Evolutionary conservation across 192 early-diverging fungal genomes (phyloP), one percentile per base, ranked within the genome.

Genomic region (Linnemannia zychae): DNA sequence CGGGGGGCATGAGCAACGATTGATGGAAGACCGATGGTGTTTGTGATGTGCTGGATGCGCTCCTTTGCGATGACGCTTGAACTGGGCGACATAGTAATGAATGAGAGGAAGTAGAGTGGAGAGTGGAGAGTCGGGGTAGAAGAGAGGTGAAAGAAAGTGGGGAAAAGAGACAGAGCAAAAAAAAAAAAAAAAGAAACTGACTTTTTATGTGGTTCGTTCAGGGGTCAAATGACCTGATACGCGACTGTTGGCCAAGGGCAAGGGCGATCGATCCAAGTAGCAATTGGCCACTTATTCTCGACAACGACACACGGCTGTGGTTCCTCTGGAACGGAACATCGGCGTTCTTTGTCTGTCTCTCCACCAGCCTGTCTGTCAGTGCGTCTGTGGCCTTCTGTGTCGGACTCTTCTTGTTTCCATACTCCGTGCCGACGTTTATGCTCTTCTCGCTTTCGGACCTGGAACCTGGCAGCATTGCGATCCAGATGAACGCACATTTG

Each of bases 31-130:
- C 83, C 83, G 3, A 85, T 79, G 34, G 83, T 85, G 46, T 75
- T 48, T 6, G 46, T 69, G 65, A 85, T 85, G 69, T 85, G 83
- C 63, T 76, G 83, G 24, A 85, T 7, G 47, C 83, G 83, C 36
- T 65, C 83, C 63, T 76, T 79, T 38, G 83, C 83, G 28, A 85
- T 72, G 77, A n/a, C 34, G 31, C 20, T 52, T 4, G 77, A 66
- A 24, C 76, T 67, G 24, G 37, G 2, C 24, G 83, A 71, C 83
- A 79, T 79, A 12, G 20, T 74, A 53, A 71, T 40, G 68, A 77
- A 72, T 69, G 70, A 63, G 50, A 50, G 44, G 13, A 37, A 48
- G 47, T 31, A 44, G 66, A 31, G 68, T 22, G n/a, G 53, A 34
- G 71, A 60, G 49, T 12, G 77, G 49, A 70, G 65, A 47, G 63